Conservation (phyloP, 208 protist species). For the Leishmania martiniquensis region DNA sequence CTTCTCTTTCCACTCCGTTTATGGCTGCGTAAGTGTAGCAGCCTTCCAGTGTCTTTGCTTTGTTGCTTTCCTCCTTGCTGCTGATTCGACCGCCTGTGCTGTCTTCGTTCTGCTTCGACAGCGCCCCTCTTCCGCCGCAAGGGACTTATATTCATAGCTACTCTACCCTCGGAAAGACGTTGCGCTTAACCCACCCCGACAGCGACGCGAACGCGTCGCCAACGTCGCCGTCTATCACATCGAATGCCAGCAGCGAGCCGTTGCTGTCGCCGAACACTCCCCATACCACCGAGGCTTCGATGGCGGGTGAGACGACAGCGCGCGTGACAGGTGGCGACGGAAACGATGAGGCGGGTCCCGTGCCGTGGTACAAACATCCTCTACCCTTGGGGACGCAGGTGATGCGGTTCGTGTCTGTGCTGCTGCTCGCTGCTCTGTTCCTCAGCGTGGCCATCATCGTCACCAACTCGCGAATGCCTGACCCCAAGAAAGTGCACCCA, state of each 20-base stretch:
- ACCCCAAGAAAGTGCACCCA: conserved; percentile 51
- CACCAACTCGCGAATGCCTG: conserved; percentile 81
- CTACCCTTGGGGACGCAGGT: conserved; percentile 75
- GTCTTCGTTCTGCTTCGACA: neutral
- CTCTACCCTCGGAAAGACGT: neutral
- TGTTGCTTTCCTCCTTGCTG: no score
- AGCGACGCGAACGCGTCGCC: neutral
- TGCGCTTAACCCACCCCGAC: neutral
- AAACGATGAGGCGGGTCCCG: neutral
- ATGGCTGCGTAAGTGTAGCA: no score
- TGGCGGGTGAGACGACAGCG: neutral
- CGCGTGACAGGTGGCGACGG: neutral
- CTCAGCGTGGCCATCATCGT: conserved; percentile 65
- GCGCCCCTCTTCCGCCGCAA: no score
- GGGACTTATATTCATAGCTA: neutral
- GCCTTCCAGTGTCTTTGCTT: no score
- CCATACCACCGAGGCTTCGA: neutral
- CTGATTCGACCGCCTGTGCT: no score
- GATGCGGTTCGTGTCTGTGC: conserved; percentile 57
- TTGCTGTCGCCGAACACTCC: neutral
- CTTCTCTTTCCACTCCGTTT: no score
- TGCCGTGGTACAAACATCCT: conserved; percentile 48
- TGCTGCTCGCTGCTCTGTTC: conserved; percentile 59
- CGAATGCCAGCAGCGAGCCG: neutral
- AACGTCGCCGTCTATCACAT: neutral